Base-by-base conservation (phyloP, 495 filamentous ascomycete genomes). In the Viridothelium virens region DNA sequence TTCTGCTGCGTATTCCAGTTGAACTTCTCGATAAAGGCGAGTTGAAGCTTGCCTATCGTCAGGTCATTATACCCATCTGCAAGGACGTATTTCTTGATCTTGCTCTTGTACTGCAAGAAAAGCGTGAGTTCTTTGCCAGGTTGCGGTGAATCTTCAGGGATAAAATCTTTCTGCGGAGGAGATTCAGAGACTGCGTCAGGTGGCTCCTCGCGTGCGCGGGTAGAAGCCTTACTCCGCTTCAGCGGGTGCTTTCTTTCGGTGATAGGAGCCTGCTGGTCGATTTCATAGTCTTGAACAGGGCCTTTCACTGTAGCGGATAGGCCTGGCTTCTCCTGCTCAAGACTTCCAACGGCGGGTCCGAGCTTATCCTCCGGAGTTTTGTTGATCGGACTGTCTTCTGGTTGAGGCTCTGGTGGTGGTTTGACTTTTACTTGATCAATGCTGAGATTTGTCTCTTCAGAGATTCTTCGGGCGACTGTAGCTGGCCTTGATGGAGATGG, bases 1-100 rank as follows among this genome's bases (percentile, higher is more conserved):
- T 97, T 93, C 70, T 87, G 90, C 69, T 96, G 93, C 1, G 92
- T 96, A 70, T 94, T 97, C 91, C 96, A 98, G 6, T 92, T 91
- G 71, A 98, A 98, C 71, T 97, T 97, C 69, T 97, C 95, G 70
- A 98, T 98, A 75, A 98, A 98, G n/a, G 93, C 92, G 39, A 97
- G 83, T 72, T 97, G 94, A 65, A 98, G 77, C 11, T 91, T 84
- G 10, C 89, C 91, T 64, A 96, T 86, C 25, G 92, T 91, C 16
- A 98, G 79, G 56, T 89, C 91, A 10, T 86, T 84, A 66, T 86
- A 87, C 3, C 92, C 92, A 71, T 93, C 92, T 2, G 89, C 78
- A 11, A 98, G 84, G 7, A 96, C 85, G 72, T 92, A 96, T 71
- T 97, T 97, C 78, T 97, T 97, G 67, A 97, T 94, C 72, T 93